phyloP scores from a whole-genome alignment of 805 yeast species.

The Wickerhamiella sorbophila region DNA sequence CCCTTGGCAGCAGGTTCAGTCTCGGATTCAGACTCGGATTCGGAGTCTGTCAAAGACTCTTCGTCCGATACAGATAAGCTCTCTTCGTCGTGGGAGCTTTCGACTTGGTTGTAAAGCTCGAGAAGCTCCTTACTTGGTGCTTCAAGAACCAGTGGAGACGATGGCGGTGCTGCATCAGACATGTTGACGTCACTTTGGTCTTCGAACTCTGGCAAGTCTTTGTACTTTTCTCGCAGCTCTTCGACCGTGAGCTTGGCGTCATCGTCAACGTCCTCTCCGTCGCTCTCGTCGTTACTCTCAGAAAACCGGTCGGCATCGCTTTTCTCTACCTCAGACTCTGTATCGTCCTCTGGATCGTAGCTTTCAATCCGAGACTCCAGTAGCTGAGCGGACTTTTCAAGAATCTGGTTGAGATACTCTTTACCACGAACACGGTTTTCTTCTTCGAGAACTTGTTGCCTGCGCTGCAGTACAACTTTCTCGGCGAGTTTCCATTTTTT shows the following conservation, averaged over 20 bases:
- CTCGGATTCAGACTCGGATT: conserved; percentile 9
- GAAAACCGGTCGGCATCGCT: conserved; percentile 18
- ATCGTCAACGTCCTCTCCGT: conserved; percentile 22
- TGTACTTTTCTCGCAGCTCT: conserved; percentile 42
- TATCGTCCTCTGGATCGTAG: conserved; percentile 16
- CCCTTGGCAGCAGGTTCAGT: conserved; percentile 8
- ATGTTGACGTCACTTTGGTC: conserved; percentile 1
- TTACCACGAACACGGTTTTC: conserved; percentile 69
- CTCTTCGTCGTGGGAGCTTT: conserved; percentile 14
- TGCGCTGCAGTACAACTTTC: conserved; percentile 56
- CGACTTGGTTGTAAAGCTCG: conserved; percentile 17
- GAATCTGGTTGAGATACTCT: conserved; percentile 71
- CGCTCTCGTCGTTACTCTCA: conserved; percentile 19
- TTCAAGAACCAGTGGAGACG: conserved; percentile 2
- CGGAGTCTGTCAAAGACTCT: conserved; percentile 21
- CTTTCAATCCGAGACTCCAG: conserved; percentile 64
- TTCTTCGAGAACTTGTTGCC: conserved; percentile 51
- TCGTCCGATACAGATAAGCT: conserved; percentile 8
- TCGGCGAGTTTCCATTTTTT: conserved; percentile 85
- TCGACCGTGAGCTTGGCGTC: conserved; percentile 43
- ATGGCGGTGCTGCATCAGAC: neutral
- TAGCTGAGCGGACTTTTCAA: conserved; percentile 81
- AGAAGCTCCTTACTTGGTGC: conserved; percentile 9
- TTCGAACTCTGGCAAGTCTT: conserved; percentile 17
- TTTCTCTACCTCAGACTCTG: conserved; percentile 12